Evolutionary conservation across 768 basidiomycete genomes (phyloP), one percentile per base, ranked within the genome.

Genomic region (Boletus sp.): DNA sequence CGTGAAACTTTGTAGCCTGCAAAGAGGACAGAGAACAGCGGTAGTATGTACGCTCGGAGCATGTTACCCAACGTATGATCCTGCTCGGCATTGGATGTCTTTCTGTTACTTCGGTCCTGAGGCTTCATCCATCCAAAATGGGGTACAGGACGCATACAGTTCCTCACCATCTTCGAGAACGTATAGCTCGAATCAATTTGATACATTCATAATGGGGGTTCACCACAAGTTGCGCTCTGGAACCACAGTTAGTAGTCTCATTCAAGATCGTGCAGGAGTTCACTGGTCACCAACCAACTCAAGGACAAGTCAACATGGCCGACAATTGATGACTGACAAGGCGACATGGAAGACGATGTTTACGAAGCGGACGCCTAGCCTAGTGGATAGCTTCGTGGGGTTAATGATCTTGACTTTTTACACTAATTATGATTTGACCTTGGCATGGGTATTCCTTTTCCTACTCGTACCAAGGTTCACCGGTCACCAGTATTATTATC

Each of bases 1-100:
- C 98, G 97, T 0, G 96, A 96, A 37, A 94, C 93, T 75, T 95
- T 93, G 84, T 98, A 98, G 2, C 97, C 97, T 1, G 95, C 95
- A 68, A 98, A 98, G 56, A 42, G 17, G 33, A 47, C 15, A 51
- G 56, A 54, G 69, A 58, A n/a, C 37, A 34, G 37, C 14, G 25
- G 25, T 25, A 29, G 25, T 13, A 80, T 86, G 57, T 69, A 94
- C 93, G 90, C 84, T 66, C 97, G 85, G n/a, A 99, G 78, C 90
- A 98, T 91, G 75, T 95, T 95, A 9, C 85, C 96, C 7, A 98
- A 75, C 0, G 97, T 99, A 68, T 98, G 97, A 67, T 98, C 97
- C 69, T 99, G 96, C 75, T 98, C 98, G 56, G 91, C 79, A 63
- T 92, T 93, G 58, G 41, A 93, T 95, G 74, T 99, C 97, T 72